Percentiles rank a stretch among this genome's conserved stretches.
phyloP scores from a whole-genome alignment of 1,139 yeast genomes.

The Sugiyamaella japonica region DNA sequence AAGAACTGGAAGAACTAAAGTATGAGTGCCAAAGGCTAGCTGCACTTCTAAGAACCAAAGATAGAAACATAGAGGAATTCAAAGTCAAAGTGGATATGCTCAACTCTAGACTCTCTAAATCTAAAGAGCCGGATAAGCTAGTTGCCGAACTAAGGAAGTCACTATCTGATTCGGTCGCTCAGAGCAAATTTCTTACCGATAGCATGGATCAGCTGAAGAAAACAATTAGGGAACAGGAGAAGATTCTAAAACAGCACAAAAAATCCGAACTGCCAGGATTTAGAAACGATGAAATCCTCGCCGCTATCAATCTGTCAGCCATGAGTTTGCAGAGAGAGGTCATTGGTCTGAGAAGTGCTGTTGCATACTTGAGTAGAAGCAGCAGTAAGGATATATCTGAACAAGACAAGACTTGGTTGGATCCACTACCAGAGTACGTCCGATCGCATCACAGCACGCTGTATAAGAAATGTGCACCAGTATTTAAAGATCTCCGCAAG shows the following conservation, averaged over 20 bases:
- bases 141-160: slow-evolving; percentile 36
- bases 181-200: slow-evolving; percentile 32
- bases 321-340: slow-evolving; percentile 28
- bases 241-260: slow-evolving; percentile 26
- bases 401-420: slow-evolving; percentile 3
- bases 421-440: slow-evolving; percentile 8
- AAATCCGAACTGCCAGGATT: slow-evolving; percentile 22
- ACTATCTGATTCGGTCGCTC: slow-evolving; percentile 33
- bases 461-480: slow-evolving; percentile 17
- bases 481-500: slow-evolving; percentile 24
- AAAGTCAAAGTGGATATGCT: slow-evolving; percentile 48
- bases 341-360: slow-evolving; percentile 22
- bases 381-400: background rate
- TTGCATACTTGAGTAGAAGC: slow-evolving; percentile 21
- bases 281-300: slow-evolving; percentile 17
- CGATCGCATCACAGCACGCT: slow-evolving; percentile 6
- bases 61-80: slow-evolving; percentile 46
- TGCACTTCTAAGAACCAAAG: slow-evolving; percentile 38
- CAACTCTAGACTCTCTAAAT: slow-evolving; percentile 46
- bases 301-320: slow-evolving; percentile 22
- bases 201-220: slow-evolving; percentile 29
- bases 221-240: slow-evolving; percentile 41
- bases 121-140: slow-evolving; percentile 40
- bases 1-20: slow-evolving; percentile 31
- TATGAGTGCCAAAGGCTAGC: slow-evolving; percentile 31